Percentiles rank a stretch among this genome's conserved stretches.
Conservation (phyloP, 176 grass and related monocot genomes). For the Zea luxurians region DNA sequence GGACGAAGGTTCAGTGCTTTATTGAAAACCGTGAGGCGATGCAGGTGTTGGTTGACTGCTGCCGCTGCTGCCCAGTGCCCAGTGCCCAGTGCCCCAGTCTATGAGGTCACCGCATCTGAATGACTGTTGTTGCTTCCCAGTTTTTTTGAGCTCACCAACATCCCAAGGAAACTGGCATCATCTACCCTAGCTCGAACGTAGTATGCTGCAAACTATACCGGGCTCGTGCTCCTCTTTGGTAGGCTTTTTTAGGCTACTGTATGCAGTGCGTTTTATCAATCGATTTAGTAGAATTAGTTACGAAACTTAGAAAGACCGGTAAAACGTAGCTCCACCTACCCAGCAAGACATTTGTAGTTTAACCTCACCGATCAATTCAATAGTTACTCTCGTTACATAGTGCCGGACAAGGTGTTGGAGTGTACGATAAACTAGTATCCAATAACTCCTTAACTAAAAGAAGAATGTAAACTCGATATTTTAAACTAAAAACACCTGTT, state of each 20-base stretch:
- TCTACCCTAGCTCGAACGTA: background rate
- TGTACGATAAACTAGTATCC: too few species aligned
- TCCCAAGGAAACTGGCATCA: background rate
- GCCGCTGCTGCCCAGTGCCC: background rate
- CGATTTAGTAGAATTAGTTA: too few species aligned
- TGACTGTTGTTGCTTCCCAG: conserved; percentile 2
- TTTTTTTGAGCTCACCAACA: background rate
- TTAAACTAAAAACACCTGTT: too few species aligned
- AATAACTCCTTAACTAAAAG: too few species aligned
- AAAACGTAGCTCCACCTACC: too few species aligned
- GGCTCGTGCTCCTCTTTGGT: too few species aligned
- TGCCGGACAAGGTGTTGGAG: background rate
- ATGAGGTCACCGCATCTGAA: background rate
- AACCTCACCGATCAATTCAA: background rate
- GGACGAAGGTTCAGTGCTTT: conserved; percentile 17
- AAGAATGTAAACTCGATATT: too few species aligned
- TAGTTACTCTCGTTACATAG: background rate
- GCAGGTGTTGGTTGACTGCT: conserved; percentile 5
- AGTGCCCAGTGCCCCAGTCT: background rate
- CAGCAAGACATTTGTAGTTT: background rate
- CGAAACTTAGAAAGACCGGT: too few species aligned
- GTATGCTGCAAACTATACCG: too few species aligned
- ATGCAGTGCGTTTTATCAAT: too few species aligned
- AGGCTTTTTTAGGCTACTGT: too few species aligned
- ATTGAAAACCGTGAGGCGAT: background rate